Conservation (phyloP, 768 basidiomycete species). For the Lentinula sp. region DNA sequence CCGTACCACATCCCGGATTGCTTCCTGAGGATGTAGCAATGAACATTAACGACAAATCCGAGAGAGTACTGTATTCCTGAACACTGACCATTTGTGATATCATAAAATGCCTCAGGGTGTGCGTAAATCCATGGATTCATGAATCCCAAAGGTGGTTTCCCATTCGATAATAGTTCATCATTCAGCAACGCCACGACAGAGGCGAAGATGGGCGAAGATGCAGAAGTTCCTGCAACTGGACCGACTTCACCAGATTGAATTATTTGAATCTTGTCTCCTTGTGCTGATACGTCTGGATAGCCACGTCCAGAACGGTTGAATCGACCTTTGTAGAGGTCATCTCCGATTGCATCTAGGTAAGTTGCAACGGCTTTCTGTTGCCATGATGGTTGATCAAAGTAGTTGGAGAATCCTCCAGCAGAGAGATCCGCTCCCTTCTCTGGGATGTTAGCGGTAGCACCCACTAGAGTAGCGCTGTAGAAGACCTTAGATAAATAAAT, state of each 20-base stretch:
- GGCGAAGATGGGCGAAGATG: conserved; percentile 52
- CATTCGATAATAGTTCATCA: conserved; percentile 44
- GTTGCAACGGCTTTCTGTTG: conserved; percentile 24
- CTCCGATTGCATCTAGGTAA: conserved; percentile 23
- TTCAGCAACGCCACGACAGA: conserved; percentile 55
- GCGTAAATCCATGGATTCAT: conserved; percentile 48
- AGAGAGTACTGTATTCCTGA: not conserved
- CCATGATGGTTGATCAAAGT: conserved; percentile 25
- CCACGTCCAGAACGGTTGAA: conserved; percentile 30
- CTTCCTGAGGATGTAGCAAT: not conserved
- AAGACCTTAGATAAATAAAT: not conserved
- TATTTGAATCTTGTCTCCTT: conserved; percentile 34
- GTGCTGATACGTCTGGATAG: conserved; percentile 9
- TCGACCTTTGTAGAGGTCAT: conserved; percentile 27
- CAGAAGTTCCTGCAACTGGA: conserved; percentile 52
- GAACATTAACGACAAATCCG: not conserved
- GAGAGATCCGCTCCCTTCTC: conserved; percentile 12
- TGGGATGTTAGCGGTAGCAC: conserved; percentile 26
- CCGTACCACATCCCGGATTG: conserved; percentile 1
- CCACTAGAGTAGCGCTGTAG: conserved; percentile 23
- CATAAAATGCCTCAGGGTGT: conserved; percentile 40
- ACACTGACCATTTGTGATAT: conserved; percentile 33
- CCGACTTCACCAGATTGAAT: conserved; percentile 36
- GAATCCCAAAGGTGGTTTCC: conserved; percentile 50
- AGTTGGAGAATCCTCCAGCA: conserved; percentile 11